A percentile compares a stretch with the other conserved stretches of the same genome.
Conservation (phyloP, 2,329 filamentous ascomycete genomes). For the Epichloe aotearoae region DNA sequence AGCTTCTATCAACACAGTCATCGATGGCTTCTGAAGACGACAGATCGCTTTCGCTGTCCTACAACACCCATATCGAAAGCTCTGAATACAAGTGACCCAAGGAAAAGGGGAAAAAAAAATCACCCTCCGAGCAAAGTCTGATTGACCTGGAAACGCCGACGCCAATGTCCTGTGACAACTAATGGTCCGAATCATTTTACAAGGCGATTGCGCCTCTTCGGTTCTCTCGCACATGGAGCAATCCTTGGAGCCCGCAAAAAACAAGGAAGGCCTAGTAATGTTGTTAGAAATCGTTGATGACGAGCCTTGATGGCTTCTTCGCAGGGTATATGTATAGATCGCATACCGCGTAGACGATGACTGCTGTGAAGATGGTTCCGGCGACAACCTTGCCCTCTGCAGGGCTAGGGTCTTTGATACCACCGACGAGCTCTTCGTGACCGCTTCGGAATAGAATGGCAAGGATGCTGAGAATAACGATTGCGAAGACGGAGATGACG, state of each 20-base stretch:
- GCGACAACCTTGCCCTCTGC: constrained; percentile 67
- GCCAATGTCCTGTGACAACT: not conserved
- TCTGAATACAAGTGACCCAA: not conserved
- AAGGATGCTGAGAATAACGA: constrained; percentile 51
- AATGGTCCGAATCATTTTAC: constrained; percentile 16
- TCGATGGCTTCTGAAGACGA: not conserved
- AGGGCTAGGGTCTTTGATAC: constrained; percentile 55
- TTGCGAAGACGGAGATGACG: constrained; percentile 52
- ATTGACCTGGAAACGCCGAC: constrained; percentile 4
- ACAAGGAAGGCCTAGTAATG: constrained; percentile 65
- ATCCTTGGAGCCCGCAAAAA: constrained; percentile 82
- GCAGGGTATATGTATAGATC: not conserved
- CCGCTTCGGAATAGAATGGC: constrained; percentile 63
- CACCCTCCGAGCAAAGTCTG: not conserved
- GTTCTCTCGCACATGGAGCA: constrained; percentile 72
- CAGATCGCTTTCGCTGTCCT: not conserved
- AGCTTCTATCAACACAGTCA: not conserved
- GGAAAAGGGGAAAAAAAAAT: not conserved
- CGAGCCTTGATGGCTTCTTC: no score
- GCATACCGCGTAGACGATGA: constrained; percentile 79
- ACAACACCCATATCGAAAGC: not conserved
- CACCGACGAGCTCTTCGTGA: constrained; percentile 75
- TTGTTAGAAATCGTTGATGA: not conserved
- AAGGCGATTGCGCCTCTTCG: constrained; percentile 74
- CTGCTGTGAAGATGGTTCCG: constrained; percentile 73